Base-by-base conservation (phyloP, 768 basidiomycete species). In the Amylocystis lapponica region DNA sequence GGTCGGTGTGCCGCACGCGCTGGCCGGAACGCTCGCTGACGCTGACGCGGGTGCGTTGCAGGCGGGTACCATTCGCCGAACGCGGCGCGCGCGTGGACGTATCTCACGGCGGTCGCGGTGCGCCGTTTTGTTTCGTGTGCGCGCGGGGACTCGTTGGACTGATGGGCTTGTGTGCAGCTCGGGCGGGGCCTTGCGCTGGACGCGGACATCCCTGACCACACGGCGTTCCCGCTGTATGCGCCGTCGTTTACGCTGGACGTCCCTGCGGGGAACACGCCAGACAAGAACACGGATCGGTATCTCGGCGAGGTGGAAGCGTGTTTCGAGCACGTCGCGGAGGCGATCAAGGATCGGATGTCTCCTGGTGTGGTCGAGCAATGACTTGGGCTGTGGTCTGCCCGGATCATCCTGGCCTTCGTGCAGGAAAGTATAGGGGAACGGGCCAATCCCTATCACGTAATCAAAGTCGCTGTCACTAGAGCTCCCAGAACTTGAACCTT, bases 41-140 rank as follows among this genome's bases (percentile, higher is more conserved):
- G 19, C 7, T 10, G 36, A n/a, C 23, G 14, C 16, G 7, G 16
- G 16, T 45, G 45, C 25, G 5, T 19, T 41, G 16, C 41, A 75
- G 90, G 92, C 14, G 94, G 94, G 0, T 96, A 98, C 58, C 71
- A 86, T 52, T 76, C 79, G 4, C 67, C 87, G 2, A 94, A 94
- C 52, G 81, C 81, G 1, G 92, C 93, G 0, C 75, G 92, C 11
- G 87, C 88, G 0, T 96, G 91, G 90, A 70, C 88, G 1, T 80
- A 80, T 54, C 64, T 93, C 14, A 95, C 92, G 1, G 83, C 84
- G 0, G 64, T 87, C 4, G 76, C 78, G 22, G 87, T 91, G 52
- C 48, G 84, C 67, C 22, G n/a, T 35, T 29, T 38, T 42, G n/a
- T n/a, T 26, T 40, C 4, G 12, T 17, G 27, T 35, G 11, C 19